Percentiles rank a stretch among this genome's conserved stretches.
Conservation (phyloP, 768 basidiomycete species). For the Amyloporia xantha region DNA sequence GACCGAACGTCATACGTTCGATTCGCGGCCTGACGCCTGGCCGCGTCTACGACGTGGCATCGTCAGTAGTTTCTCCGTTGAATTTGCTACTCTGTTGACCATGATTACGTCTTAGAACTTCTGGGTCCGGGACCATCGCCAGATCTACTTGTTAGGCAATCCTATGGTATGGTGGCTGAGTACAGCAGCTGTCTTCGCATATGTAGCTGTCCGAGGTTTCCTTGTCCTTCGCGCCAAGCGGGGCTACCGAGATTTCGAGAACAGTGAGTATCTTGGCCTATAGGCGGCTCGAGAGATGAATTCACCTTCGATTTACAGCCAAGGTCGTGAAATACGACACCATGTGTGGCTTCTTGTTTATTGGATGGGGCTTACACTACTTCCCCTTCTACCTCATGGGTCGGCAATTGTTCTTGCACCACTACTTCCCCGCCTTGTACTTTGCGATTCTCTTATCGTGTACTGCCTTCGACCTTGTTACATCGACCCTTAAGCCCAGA, state of each 20-base stretch:
- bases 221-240: slow-evolving; percentile 86
- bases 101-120: slow-evolving; percentile 60
- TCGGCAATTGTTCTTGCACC: slow-evolving; percentile 95
- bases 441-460: slow-evolving; percentile 80
- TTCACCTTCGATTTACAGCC: slow-evolving; percentile 41
- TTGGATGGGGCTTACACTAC: slow-evolving; percentile 92
- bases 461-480: slow-evolving; percentile 77
- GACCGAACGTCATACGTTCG: slow-evolving; percentile 91
- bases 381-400: slow-evolving; percentile 96
- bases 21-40: slow-evolving; percentile 91
- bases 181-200: slow-evolving; percentile 61
- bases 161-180: slow-evolving; percentile 90
- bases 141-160: slow-evolving; percentile 95
- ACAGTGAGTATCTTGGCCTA: slow-evolving; percentile 53
- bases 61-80: slow-evolving; percentile 42
- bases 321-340: slow-evolving; percentile 89
- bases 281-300: slow-evolving; percentile 1
- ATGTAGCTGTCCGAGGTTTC: slow-evolving; percentile 64
- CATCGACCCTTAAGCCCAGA: slow-evolving; percentile 68
- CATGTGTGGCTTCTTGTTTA: slow-evolving; percentile 84
- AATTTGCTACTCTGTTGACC: background rate
- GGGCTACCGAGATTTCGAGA: slow-evolving; percentile 87
- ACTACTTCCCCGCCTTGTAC: slow-evolving; percentile 97
- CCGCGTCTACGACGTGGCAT: slow-evolving; percentile 89
- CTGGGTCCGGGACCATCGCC: slow-evolving; percentile 95